phyloP scores from a whole-genome alignment of 495 filamentous ascomycete species.

The Daldinia concentrica region DNA sequence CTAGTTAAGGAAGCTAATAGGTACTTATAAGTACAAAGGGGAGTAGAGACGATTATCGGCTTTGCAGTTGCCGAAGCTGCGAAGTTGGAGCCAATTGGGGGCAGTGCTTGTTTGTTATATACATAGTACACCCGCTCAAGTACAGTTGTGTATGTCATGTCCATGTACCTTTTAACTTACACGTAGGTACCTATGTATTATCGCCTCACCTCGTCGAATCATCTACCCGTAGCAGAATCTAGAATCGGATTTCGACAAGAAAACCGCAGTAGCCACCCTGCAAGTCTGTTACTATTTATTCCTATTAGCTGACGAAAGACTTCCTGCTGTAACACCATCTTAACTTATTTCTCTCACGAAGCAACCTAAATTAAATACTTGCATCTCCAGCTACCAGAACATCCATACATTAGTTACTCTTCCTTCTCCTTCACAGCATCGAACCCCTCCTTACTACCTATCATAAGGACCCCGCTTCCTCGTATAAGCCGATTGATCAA shows the following conservation, averaged over 20 bases:
- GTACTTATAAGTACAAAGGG: constrained; percentile 18
- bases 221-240: constrained; percentile 31
- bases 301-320: not conserved
- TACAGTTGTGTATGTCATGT: not conserved
- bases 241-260: constrained; percentile 11
- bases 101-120: constrained; percentile 26
- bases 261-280: constrained; percentile 10
- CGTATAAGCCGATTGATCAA: constrained; percentile 18
- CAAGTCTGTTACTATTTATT: constrained; percentile 17
- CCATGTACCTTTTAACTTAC: too few relatives aligned
- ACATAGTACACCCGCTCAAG: not conserved
- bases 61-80: constrained; percentile 26
- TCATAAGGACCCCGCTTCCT: constrained; percentile 15
- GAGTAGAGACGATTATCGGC: constrained; percentile 13
- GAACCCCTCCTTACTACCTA: constrained; percentile 21
- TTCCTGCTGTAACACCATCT: not conserved
- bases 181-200: constrained; percentile 3
- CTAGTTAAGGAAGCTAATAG: not conserved
- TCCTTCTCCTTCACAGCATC: not conserved
- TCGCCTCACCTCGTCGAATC: constrained; percentile 21
- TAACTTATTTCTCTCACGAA: not conserved
- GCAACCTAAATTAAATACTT: constrained; percentile 4
- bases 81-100: constrained; percentile 16
- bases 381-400: too few relatives aligned
- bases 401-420: not conserved